phyloP scores from a whole-genome alignment of 495 filamentous ascomycete species.

The Bacidia rubella region DNA sequence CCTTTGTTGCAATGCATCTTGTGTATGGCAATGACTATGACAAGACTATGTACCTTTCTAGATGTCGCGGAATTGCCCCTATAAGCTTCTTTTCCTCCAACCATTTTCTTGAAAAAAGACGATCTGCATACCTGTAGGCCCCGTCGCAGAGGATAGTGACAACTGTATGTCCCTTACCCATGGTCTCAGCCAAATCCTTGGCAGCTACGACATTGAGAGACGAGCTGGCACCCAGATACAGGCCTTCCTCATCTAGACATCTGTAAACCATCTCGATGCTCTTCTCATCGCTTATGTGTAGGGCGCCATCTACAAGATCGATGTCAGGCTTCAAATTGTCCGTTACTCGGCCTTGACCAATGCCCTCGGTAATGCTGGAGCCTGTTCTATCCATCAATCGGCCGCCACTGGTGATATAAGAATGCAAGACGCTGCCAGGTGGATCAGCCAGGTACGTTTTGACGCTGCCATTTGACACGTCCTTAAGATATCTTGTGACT shows the following conservation, averaged over 20 bases:
- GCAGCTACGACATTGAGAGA: slow-evolving; percentile 91
- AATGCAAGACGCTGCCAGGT: slow-evolving; percentile 81
- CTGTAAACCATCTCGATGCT: slow-evolving; percentile 96
- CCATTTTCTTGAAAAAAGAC: slow-evolving; percentile 84
- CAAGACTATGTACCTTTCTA: slow-evolving; percentile 88
- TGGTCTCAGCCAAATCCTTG: slow-evolving; percentile 80
- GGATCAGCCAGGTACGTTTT: slow-evolving; percentile 88
- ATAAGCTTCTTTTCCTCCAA: slow-evolving; percentile 71
- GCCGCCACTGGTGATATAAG: slow-evolving; percentile 77
- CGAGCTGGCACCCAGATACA: slow-evolving; percentile 90
- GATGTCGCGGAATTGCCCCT: slow-evolving; percentile 65
- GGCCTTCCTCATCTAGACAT: slow-evolving; percentile 88
- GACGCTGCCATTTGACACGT: slow-evolving; percentile 62
- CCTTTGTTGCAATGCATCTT: too few relatives aligned
- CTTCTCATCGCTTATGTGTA: slow-evolving; percentile 83
- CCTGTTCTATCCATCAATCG: slow-evolving; percentile 69
- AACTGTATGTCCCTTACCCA: slow-evolving; percentile 81
- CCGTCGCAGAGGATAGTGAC: slow-evolving; percentile 92
- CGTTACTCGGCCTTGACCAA: slow-evolving; percentile 92
- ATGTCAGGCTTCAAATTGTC: slow-evolving; percentile 84
- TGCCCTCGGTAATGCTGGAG: slow-evolving; percentile 90
- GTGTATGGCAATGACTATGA: too few relatives aligned
- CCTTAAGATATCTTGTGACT: slow-evolving; percentile 79
- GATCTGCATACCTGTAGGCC: slow-evolving; percentile 89
- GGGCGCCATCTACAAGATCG: slow-evolving; percentile 68